Evolutionary conservation across 192 early-diverging fungal genomes (phyloP), one percentile per base, ranked within the genome.

Genomic region (Podila minutissima): DNA sequence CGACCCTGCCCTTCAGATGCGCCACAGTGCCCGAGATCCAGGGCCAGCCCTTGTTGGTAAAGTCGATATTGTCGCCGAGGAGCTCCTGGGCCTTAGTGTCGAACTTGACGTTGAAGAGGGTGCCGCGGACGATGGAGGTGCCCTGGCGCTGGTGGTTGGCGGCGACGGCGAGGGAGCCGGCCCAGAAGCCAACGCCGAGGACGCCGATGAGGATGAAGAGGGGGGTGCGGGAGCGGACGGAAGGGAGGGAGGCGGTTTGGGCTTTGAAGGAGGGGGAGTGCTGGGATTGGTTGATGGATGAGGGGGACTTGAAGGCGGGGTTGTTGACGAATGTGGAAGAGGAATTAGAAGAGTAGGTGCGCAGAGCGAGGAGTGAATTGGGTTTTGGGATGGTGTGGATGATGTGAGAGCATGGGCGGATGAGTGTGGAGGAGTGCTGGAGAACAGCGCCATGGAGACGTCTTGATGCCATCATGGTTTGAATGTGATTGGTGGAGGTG

Each of bases 1-100:
- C 74, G 20, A 90, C 83, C 29, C 83, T 66, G 6, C 90, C 90
- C 64, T 91, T 88, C 57, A 91, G 77, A 75, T 91, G 86, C 51
- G 89, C 89, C 13, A 91, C 87, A 0, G 83, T 85, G 4, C 90
- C 90, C n/a, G 75, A 83, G 72, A 91, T 89, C 90, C 90, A 91
- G 19, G 90, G 88, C 87, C 86, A 89, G 11, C 33, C 61, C 20
- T 82, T 83, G 59, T 82, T 69, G 26, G 84, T 83, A 69, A 87
- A 91, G 69, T 86, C 85, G 55, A 91, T 78, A 20, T 86, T 71
- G 19, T 85, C 83, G 3, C 90, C 90, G n/a, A 91, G 63, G 12
- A 87, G 59, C 46, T 75, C 82, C 49, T 83, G 72, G 5, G 85
- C 85, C 35, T 82, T 72, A 13, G 72, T 79, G 60, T 90, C 81